A percentile compares a stretch with the other conserved stretches of the same genome.
These are phyloP conservation scores for Lipomyces oligophaga DNA, from an alignment of 805 yeast genomes.

Conservation along the genomic window DNA sequence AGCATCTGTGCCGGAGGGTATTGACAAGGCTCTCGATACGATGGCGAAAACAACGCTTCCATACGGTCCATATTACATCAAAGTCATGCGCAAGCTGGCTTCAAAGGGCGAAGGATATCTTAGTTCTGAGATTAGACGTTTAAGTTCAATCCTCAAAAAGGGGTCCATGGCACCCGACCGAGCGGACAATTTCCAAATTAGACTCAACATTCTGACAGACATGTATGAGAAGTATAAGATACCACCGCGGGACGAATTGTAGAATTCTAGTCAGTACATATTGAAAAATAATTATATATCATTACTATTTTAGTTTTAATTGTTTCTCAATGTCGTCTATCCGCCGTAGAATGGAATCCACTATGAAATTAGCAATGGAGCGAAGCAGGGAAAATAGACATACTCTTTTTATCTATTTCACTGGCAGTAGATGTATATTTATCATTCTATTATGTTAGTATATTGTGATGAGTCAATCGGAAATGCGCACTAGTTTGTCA, in stretches of 20 bases:
- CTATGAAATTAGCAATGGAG: slow-evolving; percentile 1
- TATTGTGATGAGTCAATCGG: too few species aligned
- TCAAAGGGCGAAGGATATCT: slow-evolving; percentile 40
- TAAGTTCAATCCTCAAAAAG: slow-evolving; percentile 42
- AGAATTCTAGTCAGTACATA: neutral
- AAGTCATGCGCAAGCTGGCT: slow-evolving; percentile 34
- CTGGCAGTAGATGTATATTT: slow-evolving; percentile 6
- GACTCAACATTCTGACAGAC: slow-evolving; percentile 48
- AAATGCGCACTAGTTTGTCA: slow-evolving; percentile 11
- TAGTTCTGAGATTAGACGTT: slow-evolving; percentile 46
- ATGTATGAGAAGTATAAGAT: slow-evolving; percentile 31
- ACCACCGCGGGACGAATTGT: too few species aligned
- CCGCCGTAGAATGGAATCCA: slow-evolving; percentile 16
- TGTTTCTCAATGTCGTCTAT: slow-evolving; percentile 18
- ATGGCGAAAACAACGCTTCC: slow-evolving; percentile 16
- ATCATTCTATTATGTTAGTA: neutral
- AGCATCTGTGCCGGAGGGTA: slow-evolving; percentile 34
- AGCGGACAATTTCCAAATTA: slow-evolving; percentile 49
- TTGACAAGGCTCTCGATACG: slow-evolving; percentile 41
- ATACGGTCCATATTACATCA: slow-evolving; percentile 32
- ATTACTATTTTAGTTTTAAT: slow-evolving; percentile 1
- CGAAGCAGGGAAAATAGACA: neutral
- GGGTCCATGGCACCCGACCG: slow-evolving; percentile 42
- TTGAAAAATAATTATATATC: neutral
- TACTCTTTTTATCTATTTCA: slow-evolving; percentile 17